These are phyloP conservation scores for Pseudocercospora musae DNA, from an alignment of 2,329 filamentous ascomycete genomes.

Conservation along the genomic window DNA sequence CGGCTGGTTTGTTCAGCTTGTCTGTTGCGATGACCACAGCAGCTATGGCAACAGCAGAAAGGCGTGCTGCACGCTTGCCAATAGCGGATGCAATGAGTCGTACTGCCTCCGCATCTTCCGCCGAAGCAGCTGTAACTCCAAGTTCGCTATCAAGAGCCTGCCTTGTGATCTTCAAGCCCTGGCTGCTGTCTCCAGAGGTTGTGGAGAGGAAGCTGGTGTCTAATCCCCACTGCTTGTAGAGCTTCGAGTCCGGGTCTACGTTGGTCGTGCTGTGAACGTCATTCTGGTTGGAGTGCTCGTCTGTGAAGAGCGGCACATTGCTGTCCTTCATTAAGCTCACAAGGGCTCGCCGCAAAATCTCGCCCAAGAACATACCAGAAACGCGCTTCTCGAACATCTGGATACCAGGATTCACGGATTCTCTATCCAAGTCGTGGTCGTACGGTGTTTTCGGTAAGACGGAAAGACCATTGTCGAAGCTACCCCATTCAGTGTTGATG, in stretches of 20 bases:
- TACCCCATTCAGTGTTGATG: conserved; percentile 97
- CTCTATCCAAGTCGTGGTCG: conserved; percentile 72
- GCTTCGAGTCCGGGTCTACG: conserved; percentile 61
- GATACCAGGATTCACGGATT: conserved; percentile 84
- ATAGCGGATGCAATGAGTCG: conserved; percentile 79
- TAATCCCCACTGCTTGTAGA: conserved; percentile 81
- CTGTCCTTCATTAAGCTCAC: conserved; percentile 68
- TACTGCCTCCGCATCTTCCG: conserved; percentile 84
- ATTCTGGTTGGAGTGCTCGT: conserved; percentile 69
- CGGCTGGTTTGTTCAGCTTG: conserved; percentile 53
- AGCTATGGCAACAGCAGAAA: conserved; percentile 83
- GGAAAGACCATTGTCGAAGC: conserved; percentile 90
- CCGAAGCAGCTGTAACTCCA: conserved; percentile 69
- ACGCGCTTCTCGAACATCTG: conserved; percentile 99
- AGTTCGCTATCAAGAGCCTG: conserved; percentile 75
- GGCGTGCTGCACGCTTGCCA: conserved; percentile 79
- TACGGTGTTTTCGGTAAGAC: conserved; percentile 83
- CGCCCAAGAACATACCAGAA: conserved; percentile 96
- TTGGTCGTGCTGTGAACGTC: conserved; percentile 65
- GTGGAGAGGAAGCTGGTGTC: conserved; percentile 89
- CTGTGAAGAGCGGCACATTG: conserved; percentile 68
- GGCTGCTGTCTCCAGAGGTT: conserved; percentile 74
- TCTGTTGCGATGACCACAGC: conserved; percentile 80
- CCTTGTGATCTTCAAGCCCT: conserved; percentile 68
- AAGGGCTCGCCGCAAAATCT: conserved; percentile 79